Evolutionary conservation across 2,329 filamentous ascomycete species (phyloP), one percentile per base, ranked within the genome.

Genomic region (Colletotrichum sp.): DNA sequence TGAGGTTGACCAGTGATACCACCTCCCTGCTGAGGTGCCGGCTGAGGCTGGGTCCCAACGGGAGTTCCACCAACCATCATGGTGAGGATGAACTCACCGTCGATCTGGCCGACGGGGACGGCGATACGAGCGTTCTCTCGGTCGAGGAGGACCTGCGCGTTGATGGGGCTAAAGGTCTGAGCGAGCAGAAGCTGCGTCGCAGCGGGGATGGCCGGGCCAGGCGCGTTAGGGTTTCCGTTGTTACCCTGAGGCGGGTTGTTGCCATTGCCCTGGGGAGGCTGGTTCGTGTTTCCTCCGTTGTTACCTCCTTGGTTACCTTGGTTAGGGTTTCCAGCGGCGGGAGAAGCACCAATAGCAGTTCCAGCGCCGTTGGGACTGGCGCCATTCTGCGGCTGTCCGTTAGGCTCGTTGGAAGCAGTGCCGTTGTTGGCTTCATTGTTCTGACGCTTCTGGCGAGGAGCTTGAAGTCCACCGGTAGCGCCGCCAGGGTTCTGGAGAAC

Each of bases 61-160:
- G 65, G 65, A 16, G 65, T 70, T 8, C 74, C 74, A 30, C 74
- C 71, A 18, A 79, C 74, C 48, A 74, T 69, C 78, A 79, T 79
- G 18, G 77, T 78, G 18, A 79, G 62, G 9, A 79, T 78, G 58
- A 79, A 79, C 65, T 79, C 78, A 65, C 78, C 78, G 43, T 79
- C 78, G 13, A 79, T 75, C 60, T 78, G 74, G 56, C 39, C 76
- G 3, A 79, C 77, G 25, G 78, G 77, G 6, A 78, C 76, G 25
- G 77, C 78, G 34, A 79, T 77, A 34, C 78, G 78, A 52, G 67
- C 70, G 18, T 78, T 78, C 52, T 78, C 76, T 34, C 62, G 73
- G 60, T 79, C 78, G 3, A 79, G 66, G 27, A 79, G 74, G 7
- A 78, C 66, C 66, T 77, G 74, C 1, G 68, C 65, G 12, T 74